A percentile compares a stretch with the other conserved stretches of the same genome.
Conservation (phyloP, 306 rosid genomes). For the Begonia masoniana region DNA sequence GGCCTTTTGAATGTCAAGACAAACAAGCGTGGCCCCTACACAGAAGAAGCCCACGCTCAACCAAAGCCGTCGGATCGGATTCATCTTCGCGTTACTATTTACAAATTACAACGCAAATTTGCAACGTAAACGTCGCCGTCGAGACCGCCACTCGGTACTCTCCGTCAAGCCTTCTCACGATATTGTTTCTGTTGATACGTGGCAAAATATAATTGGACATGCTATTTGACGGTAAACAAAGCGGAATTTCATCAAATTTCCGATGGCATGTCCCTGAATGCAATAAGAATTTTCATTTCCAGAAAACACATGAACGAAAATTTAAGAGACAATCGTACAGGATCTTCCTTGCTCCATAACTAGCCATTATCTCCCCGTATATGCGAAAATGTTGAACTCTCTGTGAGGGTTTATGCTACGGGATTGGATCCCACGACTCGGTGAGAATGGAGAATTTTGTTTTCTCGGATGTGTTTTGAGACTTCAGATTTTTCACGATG, state of each 20-base stretch:
- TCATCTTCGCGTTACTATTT: neutral
- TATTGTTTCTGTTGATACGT: neutral
- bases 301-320: slow-evolving; percentile 16
- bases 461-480: neutral
- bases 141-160: no score
- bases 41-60: neutral
- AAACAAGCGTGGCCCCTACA: neutral
- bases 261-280: neutral
- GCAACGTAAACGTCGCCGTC: slow-evolving; percentile 1
- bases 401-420: slow-evolving; percentile 1
- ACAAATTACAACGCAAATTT: neutral
- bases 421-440: slow-evolving; percentile 1
- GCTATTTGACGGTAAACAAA: neutral
- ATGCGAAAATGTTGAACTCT: neutral
- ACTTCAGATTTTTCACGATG: slow-evolving; percentile 4
- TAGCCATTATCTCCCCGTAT: neutral
- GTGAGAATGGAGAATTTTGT: neutral
- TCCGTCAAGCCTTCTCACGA: neutral
- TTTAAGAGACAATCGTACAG: neutral
- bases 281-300: slow-evolving; percentile 19
- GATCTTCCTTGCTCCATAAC: neutral
- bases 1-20: neutral
- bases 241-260: neutral
- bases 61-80: neutral
- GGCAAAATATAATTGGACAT: neutral